Percentiles rank a stretch among this genome's conserved stretches.
Conservation (phyloP, 257 asterid genomes). For the Anisodus tanguticus region DNA sequence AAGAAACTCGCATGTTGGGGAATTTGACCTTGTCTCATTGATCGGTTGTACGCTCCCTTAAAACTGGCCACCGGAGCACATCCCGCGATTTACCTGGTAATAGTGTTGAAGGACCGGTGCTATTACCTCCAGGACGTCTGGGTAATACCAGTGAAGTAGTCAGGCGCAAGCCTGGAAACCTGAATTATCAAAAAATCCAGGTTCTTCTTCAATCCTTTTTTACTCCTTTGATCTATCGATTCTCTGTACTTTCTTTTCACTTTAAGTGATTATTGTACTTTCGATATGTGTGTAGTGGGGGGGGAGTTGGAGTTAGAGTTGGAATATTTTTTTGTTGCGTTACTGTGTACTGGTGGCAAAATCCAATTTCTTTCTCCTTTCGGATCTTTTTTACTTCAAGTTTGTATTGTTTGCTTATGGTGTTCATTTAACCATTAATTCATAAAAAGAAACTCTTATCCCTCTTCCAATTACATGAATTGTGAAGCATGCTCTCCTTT, state of each 20-base stretch:
- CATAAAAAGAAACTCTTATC: slow-evolving; percentile 2
- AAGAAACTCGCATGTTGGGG: too few species aligned
- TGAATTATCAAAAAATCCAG: too few species aligned
- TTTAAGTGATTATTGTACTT: not conserved
- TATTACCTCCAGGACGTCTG: too few species aligned
- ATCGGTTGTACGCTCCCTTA: too few species aligned
- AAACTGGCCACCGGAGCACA: too few species aligned
- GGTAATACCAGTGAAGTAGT: too few species aligned
- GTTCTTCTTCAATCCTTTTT: not conserved
- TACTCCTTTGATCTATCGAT: slow-evolving; percentile 22
- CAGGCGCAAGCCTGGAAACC: too few species aligned
- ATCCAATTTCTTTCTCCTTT: slow-evolving; percentile 20
- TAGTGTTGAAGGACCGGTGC: too few species aligned
- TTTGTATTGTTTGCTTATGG: not conserved
- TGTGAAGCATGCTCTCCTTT: not conserved
- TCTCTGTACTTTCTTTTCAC: slow-evolving; percentile 26
- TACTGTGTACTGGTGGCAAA: not conserved
- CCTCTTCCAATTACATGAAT: not conserved
- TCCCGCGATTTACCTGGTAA: too few species aligned
- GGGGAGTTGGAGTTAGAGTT: not conserved
- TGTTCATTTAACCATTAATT: slow-evolving; percentile 21
- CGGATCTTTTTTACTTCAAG: not conserved
- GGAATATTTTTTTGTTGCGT: not conserved
- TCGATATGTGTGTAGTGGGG: not conserved
- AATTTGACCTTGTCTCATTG: too few species aligned